Evolutionary conservation across 345 rosid genomes (phyloP), one percentile per base, ranked within the genome.

Genomic region (Citrus cavaleriei): DNA sequence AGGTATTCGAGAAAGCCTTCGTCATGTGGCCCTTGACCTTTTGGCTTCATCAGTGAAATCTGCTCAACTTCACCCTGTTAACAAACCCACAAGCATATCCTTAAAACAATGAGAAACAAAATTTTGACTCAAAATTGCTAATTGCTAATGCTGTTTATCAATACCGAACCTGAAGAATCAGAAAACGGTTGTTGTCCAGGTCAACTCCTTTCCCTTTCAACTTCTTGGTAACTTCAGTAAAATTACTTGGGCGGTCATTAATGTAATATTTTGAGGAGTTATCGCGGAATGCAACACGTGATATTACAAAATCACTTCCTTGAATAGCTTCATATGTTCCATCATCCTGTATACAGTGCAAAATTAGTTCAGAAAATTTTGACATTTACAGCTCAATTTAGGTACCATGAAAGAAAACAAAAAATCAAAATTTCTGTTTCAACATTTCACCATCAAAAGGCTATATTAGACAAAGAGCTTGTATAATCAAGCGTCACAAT

Each of bases 41-140:
- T 96, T 7, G 98, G 98, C 83, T 93, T 96, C 99, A 96, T 96
- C 79, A 96, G 87, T 38, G 99, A 96, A 86, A 96, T 96, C 87
- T 96, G 99, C 87, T 96, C 99, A 18, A 96, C 99, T 86, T 96
- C 99, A 77, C 99, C 99, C 99, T 96, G 86, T 78, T 58, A 79
- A 78, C 78, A 80, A 80, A 68, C 64, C 67, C 81, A 67, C 66
- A 79, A 42, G 67, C 66, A 78, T 60, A 21, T 35, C 37, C 60
- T 69, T 77, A 30, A 46, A 54, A 65, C 12, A 58, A 1, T 63
- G 4, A 57, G 64, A 83, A 61, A 58, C 10, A 74, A 71, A 78
- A n/a, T 34, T 38, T 61, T 54, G 30, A 62, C 34, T 27, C 64
- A 66, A 66, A 30, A 62, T 60, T 40, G 59, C 8, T 64, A 30